A percentile compares a stretch with the other conserved stretches of the same genome.
Evolutionary conservation across 192 early-diverging fungal genomes (phyloP).

Genomic region (Kickxella alabastrina): DNA sequence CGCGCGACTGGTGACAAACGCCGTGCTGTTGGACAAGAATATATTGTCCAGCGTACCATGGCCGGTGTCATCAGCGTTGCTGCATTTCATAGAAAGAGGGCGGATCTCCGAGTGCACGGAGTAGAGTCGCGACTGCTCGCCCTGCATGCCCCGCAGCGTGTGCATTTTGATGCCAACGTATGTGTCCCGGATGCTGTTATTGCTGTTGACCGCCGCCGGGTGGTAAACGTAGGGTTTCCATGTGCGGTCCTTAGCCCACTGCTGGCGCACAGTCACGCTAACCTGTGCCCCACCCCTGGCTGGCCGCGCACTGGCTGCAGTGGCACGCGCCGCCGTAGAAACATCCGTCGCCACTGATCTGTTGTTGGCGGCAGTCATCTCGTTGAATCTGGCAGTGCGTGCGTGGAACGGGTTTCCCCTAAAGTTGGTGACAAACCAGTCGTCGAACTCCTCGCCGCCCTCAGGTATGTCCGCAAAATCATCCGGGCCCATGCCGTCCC

Average conservation of each 20-base stretch:
- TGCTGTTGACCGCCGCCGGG: constrained; percentile 14
- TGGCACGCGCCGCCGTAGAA: no score
- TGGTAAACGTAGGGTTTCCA: constrained; percentile 43
- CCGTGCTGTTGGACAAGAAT: constrained; percentile 11
- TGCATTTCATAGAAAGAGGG: constrained; percentile 16
- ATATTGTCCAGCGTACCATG: constrained; percentile 23
- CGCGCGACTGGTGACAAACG: constrained; percentile 17
- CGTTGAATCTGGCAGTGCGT: no score
- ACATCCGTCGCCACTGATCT: no score
- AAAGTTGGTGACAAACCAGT: no score
- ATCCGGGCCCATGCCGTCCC: no score
- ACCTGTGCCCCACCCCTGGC: not conserved
- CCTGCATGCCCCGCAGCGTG: constrained; percentile 3
- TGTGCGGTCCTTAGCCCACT: constrained; percentile 17
- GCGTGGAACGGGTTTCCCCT: no score
- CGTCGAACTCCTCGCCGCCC: no score
- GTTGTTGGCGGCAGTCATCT: no score
- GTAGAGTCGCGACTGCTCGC: constrained; percentile 15
- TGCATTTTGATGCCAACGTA: constrained; percentile 1
- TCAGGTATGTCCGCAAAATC: no score
- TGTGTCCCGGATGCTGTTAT: constrained; percentile 2
- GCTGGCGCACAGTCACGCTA: constrained; percentile 32
- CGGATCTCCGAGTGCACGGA: constrained; percentile 15
- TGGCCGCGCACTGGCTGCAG: no score
- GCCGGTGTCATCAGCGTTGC: constrained; percentile 32